Evolutionary conservation across 768 basidiomycete species (phyloP), one percentile per base, ranked within the genome.

Genomic region (Boletus fagicola): DNA sequence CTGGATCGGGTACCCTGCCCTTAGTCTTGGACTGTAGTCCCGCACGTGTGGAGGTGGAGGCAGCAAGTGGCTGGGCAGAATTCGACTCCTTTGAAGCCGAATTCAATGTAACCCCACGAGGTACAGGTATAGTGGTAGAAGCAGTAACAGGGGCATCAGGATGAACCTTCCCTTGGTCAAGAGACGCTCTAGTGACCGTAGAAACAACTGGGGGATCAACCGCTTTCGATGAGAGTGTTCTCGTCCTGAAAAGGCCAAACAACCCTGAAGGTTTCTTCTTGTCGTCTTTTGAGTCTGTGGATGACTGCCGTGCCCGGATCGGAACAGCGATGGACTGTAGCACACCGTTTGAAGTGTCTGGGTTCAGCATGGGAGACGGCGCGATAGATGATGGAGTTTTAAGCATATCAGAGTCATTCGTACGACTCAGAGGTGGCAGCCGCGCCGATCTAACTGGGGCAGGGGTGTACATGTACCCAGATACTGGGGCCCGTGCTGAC

Each of bases 341-440:
- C 2, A 42, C 44, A 47, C 36, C 12, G 13, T 40, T 59, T 11
- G 61, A 49, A 18, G 51, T 46, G 18, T 58, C 75, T 13, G 78
- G 72, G 51, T 78, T 78, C 39, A 79, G 67, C 56, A 77, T 71
- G 11, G 80, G 80, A 0, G 76, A 76, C 4, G 75, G 80, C 4
- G 82, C 82, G 18, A 87, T 77, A 1, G 87, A 87, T 13, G 86
- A 87, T 6, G 86, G 85, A 0, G 86, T 88, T 64, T 77, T 78
- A 36, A 87, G 76, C 39, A 83, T 72, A 53, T 78, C 76, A 10
- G 80, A 78, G 46, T 85, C 85, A 51, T 80, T 68, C 39, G 70
- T 65, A 31, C 74, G 74, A 42, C 74, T 70, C 22, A 59, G 68
- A 36, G 71, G 56, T 30, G 65, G 57, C 15, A 56, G 43, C 18